Conservation (phyloP, 805 yeast species). For the Jamesozyma gamospora region DNA sequence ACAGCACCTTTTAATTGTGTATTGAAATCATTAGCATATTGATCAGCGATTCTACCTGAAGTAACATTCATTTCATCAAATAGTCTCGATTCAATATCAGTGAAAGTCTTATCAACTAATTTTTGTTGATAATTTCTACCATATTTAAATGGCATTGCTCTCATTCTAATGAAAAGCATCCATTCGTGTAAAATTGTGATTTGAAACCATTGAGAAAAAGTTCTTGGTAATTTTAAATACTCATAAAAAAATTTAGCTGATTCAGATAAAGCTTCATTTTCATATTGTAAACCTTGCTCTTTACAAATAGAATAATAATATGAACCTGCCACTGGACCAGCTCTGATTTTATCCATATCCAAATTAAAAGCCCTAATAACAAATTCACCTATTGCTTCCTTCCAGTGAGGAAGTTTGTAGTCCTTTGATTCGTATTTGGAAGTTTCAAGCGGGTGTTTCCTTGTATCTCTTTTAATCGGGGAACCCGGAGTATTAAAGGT, state of each 20-base stretch:
- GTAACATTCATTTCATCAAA: constrained; percentile 77
- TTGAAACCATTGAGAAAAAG: constrained; percentile 96
- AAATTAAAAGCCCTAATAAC: constrained; percentile 51
- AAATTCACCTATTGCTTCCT: constrained; percentile 53
- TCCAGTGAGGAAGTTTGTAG: constrained; percentile 39
- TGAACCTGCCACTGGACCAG: constrained; percentile 92
- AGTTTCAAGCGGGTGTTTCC: constrained; percentile 27
- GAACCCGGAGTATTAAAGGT: constrained; percentile 9
- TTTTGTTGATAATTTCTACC: constrained; percentile 89
- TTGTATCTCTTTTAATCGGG: constrained; percentile 20
- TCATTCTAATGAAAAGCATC: constrained; percentile 90
- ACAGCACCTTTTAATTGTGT: constrained; percentile 83
- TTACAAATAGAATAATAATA: constrained; percentile 80
- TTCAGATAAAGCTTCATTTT: constrained; percentile 59
- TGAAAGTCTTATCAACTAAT: constrained; percentile 77
- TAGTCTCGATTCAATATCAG: constrained; percentile 80
- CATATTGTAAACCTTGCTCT: constrained; percentile 68
- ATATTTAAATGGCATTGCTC: constrained; percentile 87
- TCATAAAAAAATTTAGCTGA: constrained; percentile 81
- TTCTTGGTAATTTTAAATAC: constrained; percentile 67
- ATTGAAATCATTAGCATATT: constrained; percentile 81
- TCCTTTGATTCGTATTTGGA: constrained; percentile 32
- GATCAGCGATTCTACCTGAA: constrained; percentile 73
- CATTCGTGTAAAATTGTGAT: constrained; percentile 84
- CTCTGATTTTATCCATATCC: constrained; percentile 86